These are phyloP conservation scores for Diaporthe citriasiana DNA, from an alignment of 2,329 filamentous ascomycete species.

Conservation along the genomic window DNA sequence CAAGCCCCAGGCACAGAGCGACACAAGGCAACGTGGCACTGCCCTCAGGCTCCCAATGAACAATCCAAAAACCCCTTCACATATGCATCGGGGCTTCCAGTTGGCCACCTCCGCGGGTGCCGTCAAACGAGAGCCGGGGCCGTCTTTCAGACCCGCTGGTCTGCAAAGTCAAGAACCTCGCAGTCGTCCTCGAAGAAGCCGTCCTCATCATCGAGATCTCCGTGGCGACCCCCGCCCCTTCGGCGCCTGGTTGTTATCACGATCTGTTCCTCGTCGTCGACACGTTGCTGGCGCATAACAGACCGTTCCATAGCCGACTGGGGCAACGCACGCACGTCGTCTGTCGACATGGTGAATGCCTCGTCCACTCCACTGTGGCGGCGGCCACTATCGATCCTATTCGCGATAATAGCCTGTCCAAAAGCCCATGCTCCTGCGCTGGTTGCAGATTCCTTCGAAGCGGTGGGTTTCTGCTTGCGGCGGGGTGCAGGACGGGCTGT, in stretches of 20 bases:
- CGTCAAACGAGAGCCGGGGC: constrained; percentile 19
- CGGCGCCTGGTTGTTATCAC: constrained; percentile 85
- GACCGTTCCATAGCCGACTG: constrained; percentile 71
- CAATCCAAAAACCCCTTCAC: constrained; percentile 32
- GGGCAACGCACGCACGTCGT: constrained; percentile 71
- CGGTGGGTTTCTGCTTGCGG: constrained; percentile 48
- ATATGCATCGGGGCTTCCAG: constrained; percentile 14
- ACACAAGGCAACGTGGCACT: constrained; percentile 41
- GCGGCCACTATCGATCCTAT: constrained; percentile 68
- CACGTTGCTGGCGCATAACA: constrained; percentile 65
- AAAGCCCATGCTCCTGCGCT: constrained; percentile 68
- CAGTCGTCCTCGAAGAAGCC: constrained; percentile 95
- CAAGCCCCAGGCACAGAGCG: constrained; percentile 31
- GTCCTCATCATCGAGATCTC: constrained; percentile 73
- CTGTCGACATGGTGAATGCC: constrained; percentile 60
- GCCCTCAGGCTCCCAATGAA: constrained; percentile 39
- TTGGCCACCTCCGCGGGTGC: constrained; percentile 30
- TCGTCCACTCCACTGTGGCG: constrained; percentile 65
- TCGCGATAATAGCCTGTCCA: constrained; percentile 66
- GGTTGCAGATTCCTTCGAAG: constrained; percentile 32
- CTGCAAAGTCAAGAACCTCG: constrained; percentile 90
- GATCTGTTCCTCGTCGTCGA: constrained; percentile 79
- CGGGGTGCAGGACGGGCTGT: constrained; percentile 45
- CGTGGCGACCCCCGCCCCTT: constrained; percentile 66
- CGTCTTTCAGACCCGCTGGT: constrained; percentile 70